A percentile compares a stretch with the other conserved stretches of the same genome.
phyloP scores from a whole-genome alignment of 2,329 filamentous ascomycete species.

The Aspergillus caelatus region DNA sequence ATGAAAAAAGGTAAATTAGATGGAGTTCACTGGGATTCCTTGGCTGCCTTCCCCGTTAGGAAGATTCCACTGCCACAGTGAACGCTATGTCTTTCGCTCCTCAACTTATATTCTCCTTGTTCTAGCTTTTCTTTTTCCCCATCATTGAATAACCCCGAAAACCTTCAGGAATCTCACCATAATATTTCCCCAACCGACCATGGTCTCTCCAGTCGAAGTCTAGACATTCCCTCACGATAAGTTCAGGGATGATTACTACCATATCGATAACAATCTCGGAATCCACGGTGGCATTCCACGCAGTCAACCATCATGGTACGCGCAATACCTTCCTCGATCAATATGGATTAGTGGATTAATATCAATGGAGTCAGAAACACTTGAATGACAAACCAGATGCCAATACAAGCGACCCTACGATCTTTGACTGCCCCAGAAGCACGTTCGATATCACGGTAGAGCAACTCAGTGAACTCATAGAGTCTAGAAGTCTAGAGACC shows the following conservation, averaged over 20 bases:
- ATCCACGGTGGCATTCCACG: not conserved
- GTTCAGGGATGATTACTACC: not conserved
- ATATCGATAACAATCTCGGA: not conserved
- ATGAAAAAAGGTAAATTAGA: not conserved
- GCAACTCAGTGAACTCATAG: slow-evolving; percentile 80
- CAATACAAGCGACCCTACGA: not conserved
- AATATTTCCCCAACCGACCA: not conserved
- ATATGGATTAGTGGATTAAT: not conserved
- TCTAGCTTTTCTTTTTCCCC: not conserved
- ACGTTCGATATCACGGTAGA: slow-evolving; percentile 78
- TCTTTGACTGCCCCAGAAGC: slow-evolving; percentile 48
- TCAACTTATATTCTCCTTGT: not conserved
- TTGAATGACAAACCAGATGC: not conserved
- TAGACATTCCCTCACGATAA: not conserved
- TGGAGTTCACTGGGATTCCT: no score
- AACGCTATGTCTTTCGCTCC: not conserved
- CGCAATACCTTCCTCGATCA: not conserved
- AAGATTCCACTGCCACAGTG: not conserved
- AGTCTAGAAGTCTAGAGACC: slow-evolving; percentile 78
- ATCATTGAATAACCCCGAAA: not conserved
- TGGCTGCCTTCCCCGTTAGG: no score
- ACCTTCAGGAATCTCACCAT: not conserved
- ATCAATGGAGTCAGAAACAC: not conserved
- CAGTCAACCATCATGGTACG: not conserved
- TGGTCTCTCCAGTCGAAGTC: not conserved